A percentile compares a stretch with the other conserved stretches of the same genome.
Evolutionary conservation across 148 eudicot species (phyloP).

Genomic region (Arctostaphylos glauca): DNA sequence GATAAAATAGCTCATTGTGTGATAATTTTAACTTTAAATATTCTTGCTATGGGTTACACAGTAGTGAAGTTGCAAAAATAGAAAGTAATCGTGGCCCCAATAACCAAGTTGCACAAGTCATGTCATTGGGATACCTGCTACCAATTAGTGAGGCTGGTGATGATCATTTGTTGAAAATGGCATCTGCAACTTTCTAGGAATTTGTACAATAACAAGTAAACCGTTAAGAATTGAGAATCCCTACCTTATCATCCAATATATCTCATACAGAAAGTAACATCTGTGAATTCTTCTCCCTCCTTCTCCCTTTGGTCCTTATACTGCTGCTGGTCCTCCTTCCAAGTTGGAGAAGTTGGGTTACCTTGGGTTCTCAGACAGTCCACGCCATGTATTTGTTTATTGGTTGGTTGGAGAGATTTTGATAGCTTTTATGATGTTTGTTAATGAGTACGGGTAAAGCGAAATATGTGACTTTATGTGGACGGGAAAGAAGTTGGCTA

Average conservation of each 20-base stretch:
- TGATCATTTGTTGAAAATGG: conserved; percentile 16
- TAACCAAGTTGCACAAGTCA: conserved; percentile 23
- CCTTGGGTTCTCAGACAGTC: conserved; percentile 5
- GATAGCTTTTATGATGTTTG: not conserved
- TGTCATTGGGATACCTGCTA: not conserved
- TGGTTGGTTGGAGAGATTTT: not conserved
- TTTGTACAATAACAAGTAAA: not conserved
- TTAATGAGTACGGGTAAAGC: not conserved
- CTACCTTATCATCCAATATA: not conserved
- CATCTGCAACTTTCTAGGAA: conserved; percentile 18
- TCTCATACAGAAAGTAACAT: conserved; percentile 1
- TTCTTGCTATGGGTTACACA: not conserved
- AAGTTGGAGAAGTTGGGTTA: conserved; percentile 8
- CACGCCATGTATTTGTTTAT: not conserved
- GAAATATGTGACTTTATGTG: not conserved
- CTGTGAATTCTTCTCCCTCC: conserved; percentile 8
- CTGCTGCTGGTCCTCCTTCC: conserved; percentile 10
- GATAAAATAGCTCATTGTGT: not conserved
- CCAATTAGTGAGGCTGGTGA: conserved; percentile 9
- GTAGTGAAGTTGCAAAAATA: not conserved
- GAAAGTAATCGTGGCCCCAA: not conserved
- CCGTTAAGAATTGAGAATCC: not conserved
- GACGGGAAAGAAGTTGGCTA: no score
- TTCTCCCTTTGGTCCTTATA: not conserved
- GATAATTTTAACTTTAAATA: not conserved